Base-by-base conservation (phyloP, 371 early-diverging fungal species). In the Mortierella sp. region DNA sequence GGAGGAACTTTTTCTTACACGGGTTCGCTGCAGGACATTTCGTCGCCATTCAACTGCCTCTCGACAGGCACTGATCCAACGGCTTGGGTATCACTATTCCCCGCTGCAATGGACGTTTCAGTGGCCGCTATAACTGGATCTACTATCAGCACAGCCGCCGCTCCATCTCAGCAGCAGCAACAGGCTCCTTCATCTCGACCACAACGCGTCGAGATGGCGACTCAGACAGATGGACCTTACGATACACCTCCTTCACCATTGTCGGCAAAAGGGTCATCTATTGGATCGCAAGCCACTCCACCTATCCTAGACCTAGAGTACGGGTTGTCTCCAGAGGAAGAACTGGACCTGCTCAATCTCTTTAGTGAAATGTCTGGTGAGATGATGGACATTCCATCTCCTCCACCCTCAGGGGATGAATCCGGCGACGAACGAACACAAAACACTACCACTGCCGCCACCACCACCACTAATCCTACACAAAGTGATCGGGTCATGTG, bases 21-120 rank as follows among this genome's bases (percentile, higher is more conserved):
- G n/a, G n/a, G n/a, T n/a, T n/a, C n/a, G n/a, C n/a, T 67, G 13
- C 60, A 64, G 40, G 65, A 64, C 2, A 50, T 76, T 1, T 27
- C 61, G 6, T 52, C 69, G 16, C 76, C 76, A 3, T 76, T 76
- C 52, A 53, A 53, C 21, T 67, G 59, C 39, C 54, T 73, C 5
- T 58, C 74, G 4, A 22, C 53, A 5, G 22, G 45, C 41, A 29
- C n/a, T 13, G 67, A 67, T 17, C 8, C 52, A 16, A 39, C 65
- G 2, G 65, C 65, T 9, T 73, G 76, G 76, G 65, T 69, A 29
- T 76, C 76, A 8, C 76, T 76, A 24, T 76, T 76, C 63, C 62
- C 62, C 13, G 25, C 27, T 13, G 16, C 46, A 25, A 24, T 34
- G n/a, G 58, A 66, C 3, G 54, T 31, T 16, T 62, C 14, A 16